Percentiles rank a stretch among this genome's conserved stretches.
Evolutionary conservation across 2,329 filamentous ascomycete species (phyloP).

Genomic region (Paracamarosporium sp.): DNA sequence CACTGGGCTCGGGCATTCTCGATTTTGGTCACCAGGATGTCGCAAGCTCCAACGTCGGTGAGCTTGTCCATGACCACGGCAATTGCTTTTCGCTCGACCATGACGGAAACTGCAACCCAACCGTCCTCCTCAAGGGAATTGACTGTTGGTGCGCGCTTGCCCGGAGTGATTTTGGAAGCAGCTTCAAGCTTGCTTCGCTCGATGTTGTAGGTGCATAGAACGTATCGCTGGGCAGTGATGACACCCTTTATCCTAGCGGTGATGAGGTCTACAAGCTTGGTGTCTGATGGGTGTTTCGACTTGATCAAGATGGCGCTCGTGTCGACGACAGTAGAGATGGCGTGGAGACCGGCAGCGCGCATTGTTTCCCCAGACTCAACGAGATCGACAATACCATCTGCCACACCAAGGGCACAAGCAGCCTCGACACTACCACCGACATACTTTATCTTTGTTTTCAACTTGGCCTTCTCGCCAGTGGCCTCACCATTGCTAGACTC

Average conservation of each 20-base stretch:
- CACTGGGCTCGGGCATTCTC: slow-evolving; percentile 68
- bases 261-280: slow-evolving; percentile 82
- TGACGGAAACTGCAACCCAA: slow-evolving; percentile 93
- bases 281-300: slow-evolving; percentile 82
- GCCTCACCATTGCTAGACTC: slow-evolving; percentile 21
- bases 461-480: slow-evolving; percentile 56
- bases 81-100: slow-evolving; percentile 89
- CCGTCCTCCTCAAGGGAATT: slow-evolving; percentile 86
- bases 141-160: slow-evolving; percentile 90
- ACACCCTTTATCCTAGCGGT: slow-evolving; percentile 87
- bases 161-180: slow-evolving; percentile 83
- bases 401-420: slow-evolving; percentile 92
- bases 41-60: slow-evolving; percentile 76
- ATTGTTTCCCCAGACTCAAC: slow-evolving; percentile 99
- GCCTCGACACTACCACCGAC: slow-evolving; percentile 97
- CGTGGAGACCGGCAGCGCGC: slow-evolving; percentile 90
- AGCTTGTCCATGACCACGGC: slow-evolving; percentile 87
- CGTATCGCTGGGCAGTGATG: slow-evolving; percentile 92
- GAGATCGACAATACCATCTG: slow-evolving; percentile 96
- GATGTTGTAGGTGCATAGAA: slow-evolving; percentile 97
- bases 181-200: slow-evolving; percentile 70
- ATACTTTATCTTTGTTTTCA: slow-evolving; percentile 89
- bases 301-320: slow-evolving; percentile 91
- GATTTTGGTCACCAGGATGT: slow-evolving; percentile 86
- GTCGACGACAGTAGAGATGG: slow-evolving; percentile 91